Conservation (phyloP, 2,329 filamentous ascomycete genomes). For the Massarina eburnea region DNA sequence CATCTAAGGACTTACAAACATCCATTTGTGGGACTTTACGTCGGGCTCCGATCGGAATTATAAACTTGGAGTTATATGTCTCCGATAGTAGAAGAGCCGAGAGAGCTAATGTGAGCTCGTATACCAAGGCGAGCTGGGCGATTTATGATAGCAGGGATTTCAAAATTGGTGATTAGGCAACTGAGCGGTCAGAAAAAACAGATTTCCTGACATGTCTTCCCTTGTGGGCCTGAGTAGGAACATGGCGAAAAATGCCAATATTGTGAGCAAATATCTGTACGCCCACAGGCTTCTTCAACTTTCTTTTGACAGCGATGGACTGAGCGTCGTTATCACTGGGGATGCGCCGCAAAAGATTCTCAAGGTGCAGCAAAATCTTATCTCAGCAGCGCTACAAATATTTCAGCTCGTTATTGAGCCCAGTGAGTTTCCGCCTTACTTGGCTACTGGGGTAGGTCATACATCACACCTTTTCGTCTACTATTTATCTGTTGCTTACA, state of each 20-base stretch:
- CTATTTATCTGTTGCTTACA: neutral
- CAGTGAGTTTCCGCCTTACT: slow-evolving; percentile 5
- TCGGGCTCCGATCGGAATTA: too few relatives aligned
- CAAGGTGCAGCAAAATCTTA: slow-evolving; percentile 1
- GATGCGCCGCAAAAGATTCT: slow-evolving; percentile 2
- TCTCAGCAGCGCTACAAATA: slow-evolving; percentile 4
- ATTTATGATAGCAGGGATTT: too few relatives aligned
- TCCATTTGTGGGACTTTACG: too few relatives aligned
- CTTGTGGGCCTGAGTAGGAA: neutral
- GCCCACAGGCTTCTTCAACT: slow-evolving; percentile 3
- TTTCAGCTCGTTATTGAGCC: slow-evolving; percentile 6
- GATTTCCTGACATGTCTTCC: too few relatives aligned
- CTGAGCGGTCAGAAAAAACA: too few relatives aligned
- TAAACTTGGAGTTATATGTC: too few relatives aligned
- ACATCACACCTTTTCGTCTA: slow-evolving; percentile 1
- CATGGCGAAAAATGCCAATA: slow-evolving; percentile 3
- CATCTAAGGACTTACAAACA: too few relatives aligned
- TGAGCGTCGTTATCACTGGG: slow-evolving; percentile 3
- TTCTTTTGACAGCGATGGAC: slow-evolving; percentile 7
- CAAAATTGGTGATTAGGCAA: too few relatives aligned
- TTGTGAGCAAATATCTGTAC: slow-evolving; percentile 7
- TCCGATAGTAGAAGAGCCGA: too few relatives aligned
- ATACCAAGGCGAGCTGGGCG: too few relatives aligned
- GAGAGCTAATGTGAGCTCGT: too few relatives aligned
- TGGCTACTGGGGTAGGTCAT: slow-evolving; percentile 6